Base-by-base conservation (phyloP, 257 asterid genomes). In the Ocimum tenuiflorum region DNA sequence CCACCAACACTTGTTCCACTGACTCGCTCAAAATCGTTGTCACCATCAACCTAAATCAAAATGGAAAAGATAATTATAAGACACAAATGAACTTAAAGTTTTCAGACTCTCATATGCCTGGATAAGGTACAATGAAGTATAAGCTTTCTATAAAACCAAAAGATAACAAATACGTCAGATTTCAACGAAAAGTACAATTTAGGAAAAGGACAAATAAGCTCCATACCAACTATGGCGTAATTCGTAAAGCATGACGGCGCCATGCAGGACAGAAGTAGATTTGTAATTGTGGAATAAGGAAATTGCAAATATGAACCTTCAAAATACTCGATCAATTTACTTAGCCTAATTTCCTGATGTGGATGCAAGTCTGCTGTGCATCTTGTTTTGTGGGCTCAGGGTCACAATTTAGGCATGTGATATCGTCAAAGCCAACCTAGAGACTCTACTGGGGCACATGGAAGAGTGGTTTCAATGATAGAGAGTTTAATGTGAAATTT, bases 1-100 rank as follows among this genome's bases (percentile, higher is more conserved):
- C 99, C 99, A 50, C 99, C 99, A 39, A 89, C 79, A 69, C 97
- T 92, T 42, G 99, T 92, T 78, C 99, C 99, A 75, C 99, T 89
- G 54, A 92, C 95, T 74, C 97, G 83, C 73, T 90, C 80, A 73
- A 87, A 92, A 62, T 83, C 75, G 42, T 71, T 75, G 64, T 89
- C 91, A 47, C 99, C 88, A 60, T 92, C 95, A 20, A 89, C 99
- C 99, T 87, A 79, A 77, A 72, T 66, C 60, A 51, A 57, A 49
- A 63, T 47, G 63, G 51, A 23, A 48, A 69, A 45, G 15, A 41
- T 15, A 51, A 10, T 17, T 63, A 50, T 47, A 64, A 63, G 53
- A 67, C 19, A 56, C 1, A 20, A 29, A 55, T 59, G 50, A 17
- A 54, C 14, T 33, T 60, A 45, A 22, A 15, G 4, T 11, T 51